These are phyloP conservation scores for Amanita molliuscula DNA, from an alignment of 768 basidiomycete species.

Conservation along the genomic window DNA sequence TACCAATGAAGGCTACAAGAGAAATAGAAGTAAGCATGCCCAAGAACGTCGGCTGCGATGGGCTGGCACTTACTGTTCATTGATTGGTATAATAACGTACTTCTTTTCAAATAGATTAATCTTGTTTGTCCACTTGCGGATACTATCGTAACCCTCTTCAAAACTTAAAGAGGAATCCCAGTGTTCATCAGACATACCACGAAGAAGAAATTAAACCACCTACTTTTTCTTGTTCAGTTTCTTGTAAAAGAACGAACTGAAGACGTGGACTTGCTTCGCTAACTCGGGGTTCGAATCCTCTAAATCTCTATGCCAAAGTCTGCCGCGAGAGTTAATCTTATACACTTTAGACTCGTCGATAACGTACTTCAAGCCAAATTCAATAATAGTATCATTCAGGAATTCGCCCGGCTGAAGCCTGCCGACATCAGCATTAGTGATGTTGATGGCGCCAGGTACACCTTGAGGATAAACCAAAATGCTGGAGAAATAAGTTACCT, in stretches of 20 bases:
- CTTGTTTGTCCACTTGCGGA: constrained; percentile 91
- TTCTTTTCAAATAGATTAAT: constrained; percentile 85
- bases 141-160: constrained; percentile 69
- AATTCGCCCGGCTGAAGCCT: constrained; percentile 76
- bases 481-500: constrained; percentile 25
- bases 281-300: constrained; percentile 45
- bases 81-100: constrained; percentile 91
- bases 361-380: constrained; percentile 87
- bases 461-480: constrained; percentile 67
- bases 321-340: constrained; percentile 16
- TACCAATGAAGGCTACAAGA: constrained; percentile 86
- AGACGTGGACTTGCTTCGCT: constrained; percentile 74
- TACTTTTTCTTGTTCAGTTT: constrained; percentile 72
- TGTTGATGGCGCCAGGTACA: constrained; percentile 64
- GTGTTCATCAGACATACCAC: not conserved
- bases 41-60: not conserved
- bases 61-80: constrained; percentile 64
- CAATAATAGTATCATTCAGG: constrained; percentile 93
- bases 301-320: constrained; percentile 60
- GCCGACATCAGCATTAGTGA: constrained; percentile 69
- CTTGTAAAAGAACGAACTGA: constrained; percentile 98
- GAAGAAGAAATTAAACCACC: constrained; percentile 9
- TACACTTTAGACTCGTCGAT: not conserved
- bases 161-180: constrained; percentile 19
- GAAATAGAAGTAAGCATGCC: not conserved